Evolutionary conservation across 73 alveolate genomes (phyloP).

Genomic region (Symbiodinium pilosum): DNA sequence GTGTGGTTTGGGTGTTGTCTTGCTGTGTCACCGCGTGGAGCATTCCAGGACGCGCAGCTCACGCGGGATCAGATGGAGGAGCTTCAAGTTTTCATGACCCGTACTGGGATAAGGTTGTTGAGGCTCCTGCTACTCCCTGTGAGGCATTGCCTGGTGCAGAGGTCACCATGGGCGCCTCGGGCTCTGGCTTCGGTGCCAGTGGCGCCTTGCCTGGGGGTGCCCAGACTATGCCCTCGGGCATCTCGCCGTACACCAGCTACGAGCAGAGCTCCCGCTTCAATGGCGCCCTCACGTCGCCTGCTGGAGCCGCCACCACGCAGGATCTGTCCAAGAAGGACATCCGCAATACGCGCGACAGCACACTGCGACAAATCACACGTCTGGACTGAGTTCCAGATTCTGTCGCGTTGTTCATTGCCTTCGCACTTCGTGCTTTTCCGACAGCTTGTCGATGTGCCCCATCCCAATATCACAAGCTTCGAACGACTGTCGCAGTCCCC

Average conservation of each 20-base stretch:
- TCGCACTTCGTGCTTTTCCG: neutral
- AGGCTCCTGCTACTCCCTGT: no score
- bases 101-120: no score
- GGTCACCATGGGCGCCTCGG: conserved; percentile 19
- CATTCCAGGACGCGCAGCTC: conserved; percentile 72
- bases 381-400: conserved; percentile 47
- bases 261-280: conserved; percentile 93
- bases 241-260: conserved; percentile 91
- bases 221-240: conserved; percentile 6
- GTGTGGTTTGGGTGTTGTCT: neutral
- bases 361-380: conserved; percentile 87
- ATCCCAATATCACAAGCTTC: no score
- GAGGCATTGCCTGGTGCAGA: conserved; percentile 37
- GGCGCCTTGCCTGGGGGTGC: neutral
- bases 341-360: conserved; percentile 85
- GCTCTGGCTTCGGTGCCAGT: neutral
- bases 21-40: no score
- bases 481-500: no score
- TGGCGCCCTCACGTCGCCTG: conserved; percentile 48
- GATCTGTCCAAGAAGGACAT: conserved; percentile 93
- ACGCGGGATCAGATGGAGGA: conserved; percentile 91
- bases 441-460: no score
- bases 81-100: neutral
- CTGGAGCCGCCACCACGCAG: conserved; percentile 36
- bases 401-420: neutral